Evolutionary conservation across 768 basidiomycete genomes (phyloP).

Genomic region (Suillus placidus): DNA sequence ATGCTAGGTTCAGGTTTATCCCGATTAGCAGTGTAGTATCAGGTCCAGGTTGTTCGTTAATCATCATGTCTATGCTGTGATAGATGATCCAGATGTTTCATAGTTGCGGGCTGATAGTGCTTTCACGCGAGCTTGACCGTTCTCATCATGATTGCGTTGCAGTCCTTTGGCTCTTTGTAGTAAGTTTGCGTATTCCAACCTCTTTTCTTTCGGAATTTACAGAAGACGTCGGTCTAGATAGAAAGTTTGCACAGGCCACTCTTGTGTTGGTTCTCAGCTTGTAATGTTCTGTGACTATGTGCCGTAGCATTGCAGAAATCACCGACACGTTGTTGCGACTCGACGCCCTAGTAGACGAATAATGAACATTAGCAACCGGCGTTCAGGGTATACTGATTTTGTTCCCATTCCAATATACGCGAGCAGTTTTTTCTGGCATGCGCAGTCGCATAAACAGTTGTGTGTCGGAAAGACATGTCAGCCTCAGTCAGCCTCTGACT

Average conservation of each 20-base stretch:
- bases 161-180: not conserved
- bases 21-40: no score
- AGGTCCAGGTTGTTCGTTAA: not conserved
- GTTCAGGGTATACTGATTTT: not conserved
- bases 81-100: not conserved
- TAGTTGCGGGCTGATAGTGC: not conserved
- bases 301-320: not conserved
- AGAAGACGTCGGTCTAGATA: not conserved
- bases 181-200: not conserved
- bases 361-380: not conserved
- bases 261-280: not conserved
- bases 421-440: not conserved
- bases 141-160: not conserved
- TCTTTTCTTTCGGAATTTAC: not conserved
- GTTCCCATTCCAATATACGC: not conserved
- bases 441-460: not conserved
- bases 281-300: not conserved
- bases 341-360: not conserved
- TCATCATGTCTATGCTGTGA: not conserved
- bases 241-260: not conserved
- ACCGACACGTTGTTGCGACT: not conserved
- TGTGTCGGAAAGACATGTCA: not conserved
- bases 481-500: not conserved
- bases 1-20: no score
- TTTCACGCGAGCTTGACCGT: not conserved